Conservation (phyloP, 306 rosid species). For the Vigna hirtella region DNA sequence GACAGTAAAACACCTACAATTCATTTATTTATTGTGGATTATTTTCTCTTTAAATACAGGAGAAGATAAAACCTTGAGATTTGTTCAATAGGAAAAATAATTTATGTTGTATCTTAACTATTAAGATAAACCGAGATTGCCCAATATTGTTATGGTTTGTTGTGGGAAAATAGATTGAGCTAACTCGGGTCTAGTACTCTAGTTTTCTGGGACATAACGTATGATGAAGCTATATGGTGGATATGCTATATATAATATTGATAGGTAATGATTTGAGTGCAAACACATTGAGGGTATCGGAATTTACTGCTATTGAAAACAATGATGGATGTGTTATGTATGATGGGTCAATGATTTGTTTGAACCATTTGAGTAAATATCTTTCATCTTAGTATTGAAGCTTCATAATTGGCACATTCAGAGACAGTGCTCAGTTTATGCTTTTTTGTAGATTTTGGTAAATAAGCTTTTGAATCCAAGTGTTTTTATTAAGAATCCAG, state of each 20-base stretch:
- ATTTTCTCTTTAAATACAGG: not conserved
- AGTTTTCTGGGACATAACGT: not conserved
- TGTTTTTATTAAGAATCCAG: not conserved
- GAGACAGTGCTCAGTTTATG: not conserved
- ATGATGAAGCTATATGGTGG: not conserved
- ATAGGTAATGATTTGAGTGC: constrained; percentile 18
- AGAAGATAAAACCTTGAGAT: not conserved
- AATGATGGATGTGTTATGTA: not conserved
- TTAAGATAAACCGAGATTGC: not conserved
- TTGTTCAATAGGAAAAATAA: not conserved
- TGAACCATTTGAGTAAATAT: not conserved
- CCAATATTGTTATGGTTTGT: not conserved
- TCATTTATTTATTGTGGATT: not conserved
- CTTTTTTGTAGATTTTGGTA: not conserved
- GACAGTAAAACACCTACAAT: not conserved
- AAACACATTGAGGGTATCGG: not conserved
- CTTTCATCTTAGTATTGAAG: not conserved
- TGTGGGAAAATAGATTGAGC: constrained; percentile 1
- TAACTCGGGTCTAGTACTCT: not conserved
- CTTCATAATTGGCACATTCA: not conserved
- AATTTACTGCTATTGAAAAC: not conserved
- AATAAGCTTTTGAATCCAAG: not conserved
- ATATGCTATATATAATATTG: constrained; percentile 2
- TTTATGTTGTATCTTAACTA: not conserved
- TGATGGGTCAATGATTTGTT: constrained; percentile 1